These are phyloP conservation scores for Microcera coccophila DNA, from an alignment of 2,329 filamentous ascomycete species.

Conservation along the genomic window DNA sequence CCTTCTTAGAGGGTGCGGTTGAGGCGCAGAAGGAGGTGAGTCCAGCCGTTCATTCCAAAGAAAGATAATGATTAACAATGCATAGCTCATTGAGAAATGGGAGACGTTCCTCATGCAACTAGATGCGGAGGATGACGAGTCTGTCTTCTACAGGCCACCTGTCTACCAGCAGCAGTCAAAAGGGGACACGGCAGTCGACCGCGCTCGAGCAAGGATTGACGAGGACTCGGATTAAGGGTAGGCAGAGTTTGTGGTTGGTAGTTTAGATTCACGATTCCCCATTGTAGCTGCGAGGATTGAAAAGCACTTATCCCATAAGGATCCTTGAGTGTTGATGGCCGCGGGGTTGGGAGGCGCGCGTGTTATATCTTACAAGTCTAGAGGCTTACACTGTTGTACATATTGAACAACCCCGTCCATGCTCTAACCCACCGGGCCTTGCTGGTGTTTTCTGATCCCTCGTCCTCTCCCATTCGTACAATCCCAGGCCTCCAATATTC, in stretches of 20 bases:
- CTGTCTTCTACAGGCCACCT: slow-evolving; percentile 61
- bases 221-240: slow-evolving; percentile 54
- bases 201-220: slow-evolving; percentile 55
- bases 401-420: slow-evolving; percentile 27
- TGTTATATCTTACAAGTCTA: slow-evolving; percentile 36
- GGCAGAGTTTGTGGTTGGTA: neutral
- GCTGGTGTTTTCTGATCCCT: neutral
- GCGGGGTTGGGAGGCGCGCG: slow-evolving; percentile 23
- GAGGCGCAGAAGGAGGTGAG: slow-evolving; percentile 97
- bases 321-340: slow-evolving; percentile 7
- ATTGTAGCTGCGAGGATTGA: slow-evolving; percentile 8
- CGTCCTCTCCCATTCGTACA: slow-evolving; percentile 1
- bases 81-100: slow-evolving; percentile 77
- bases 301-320: too few species aligned
- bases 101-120: slow-evolving; percentile 97
- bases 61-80: slow-evolving; percentile 19
- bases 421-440: slow-evolving; percentile 10
- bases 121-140: slow-evolving; percentile 85
- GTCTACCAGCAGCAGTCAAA: slow-evolving; percentile 51
- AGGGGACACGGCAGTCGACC: slow-evolving; percentile 58
- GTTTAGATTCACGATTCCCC: slow-evolving; percentile 13
- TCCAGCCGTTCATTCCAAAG: slow-evolving; percentile 6
- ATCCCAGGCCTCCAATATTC: slow-evolving; percentile 2
- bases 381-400: slow-evolving; percentile 33
- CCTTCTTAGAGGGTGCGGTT: slow-evolving; percentile 92